Evolutionary conservation across 2,329 filamentous ascomycete species (phyloP), one percentile per base, ranked within the genome.

Genomic region (Colletotrichum theobromicola): DNA sequence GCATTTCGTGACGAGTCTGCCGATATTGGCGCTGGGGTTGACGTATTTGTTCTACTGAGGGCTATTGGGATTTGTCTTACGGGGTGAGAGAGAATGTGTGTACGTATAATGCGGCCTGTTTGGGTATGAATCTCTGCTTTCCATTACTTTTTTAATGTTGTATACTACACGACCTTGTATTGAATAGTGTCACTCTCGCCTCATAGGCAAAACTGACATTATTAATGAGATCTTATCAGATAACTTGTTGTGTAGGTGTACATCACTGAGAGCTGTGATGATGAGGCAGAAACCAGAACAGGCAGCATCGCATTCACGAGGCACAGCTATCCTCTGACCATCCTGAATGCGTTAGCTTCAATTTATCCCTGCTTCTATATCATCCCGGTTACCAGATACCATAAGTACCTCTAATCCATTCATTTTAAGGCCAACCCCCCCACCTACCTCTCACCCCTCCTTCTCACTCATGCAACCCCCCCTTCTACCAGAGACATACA

Each of bases 11-110:
- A 71, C 55, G 24, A 74, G 60, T 16, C 32, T 74, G 34, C 68
- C 72, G 15, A 72, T 74, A 15, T 2, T 74, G 24, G 72, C 68
- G n/a, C 42, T 74, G 46, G 72, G 72, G 6, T 3, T 72, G 34
- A 7, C 60, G 5, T 67, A 72, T 28, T 42, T 67, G 65, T 65
- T 50, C 46, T 53, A 65, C 26, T 65, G 62, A 65, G 6, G 24
- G 34, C 15, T 62, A 6, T 16, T 16, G 9, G 9, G 7, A 6
- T 50, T n/a, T 50, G 2, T 1, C 13, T 21, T 13, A 50, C 3
- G 42, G 21, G 42, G 42, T 50, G 42, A n/a, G 16, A 42, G 16
- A 5, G 37, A 18, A 18, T 12, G 10, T 7, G 10, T 21, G 42
- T 46, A n/a, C 21, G 42, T 4, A 50, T 13, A 50, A n/a, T 21